Percentiles rank a stretch among this genome's conserved stretches.
These are phyloP conservation scores for Globisporangium recalcitrans DNA, from an alignment of 352 stramenopile genomes.

Conservation along the genomic window DNA sequence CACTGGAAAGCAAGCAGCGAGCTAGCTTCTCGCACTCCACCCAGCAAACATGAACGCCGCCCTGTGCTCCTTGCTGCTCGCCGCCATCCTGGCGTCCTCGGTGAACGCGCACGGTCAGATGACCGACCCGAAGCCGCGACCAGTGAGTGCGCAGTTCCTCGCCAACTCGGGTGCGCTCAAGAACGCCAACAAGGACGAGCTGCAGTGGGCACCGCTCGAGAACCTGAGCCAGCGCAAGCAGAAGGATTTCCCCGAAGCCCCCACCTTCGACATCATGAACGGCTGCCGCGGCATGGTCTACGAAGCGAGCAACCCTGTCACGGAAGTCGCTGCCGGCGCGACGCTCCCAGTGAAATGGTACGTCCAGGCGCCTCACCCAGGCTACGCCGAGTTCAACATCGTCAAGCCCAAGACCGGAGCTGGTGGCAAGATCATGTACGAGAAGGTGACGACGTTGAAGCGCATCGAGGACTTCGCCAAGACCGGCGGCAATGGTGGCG, in stretches of 20 bases:
- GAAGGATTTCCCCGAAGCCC: constrained; percentile 27
- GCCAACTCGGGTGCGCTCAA: constrained; percentile 36
- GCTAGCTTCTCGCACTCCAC: too few relatives aligned
- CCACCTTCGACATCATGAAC: constrained; percentile 58
- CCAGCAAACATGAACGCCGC: too few relatives aligned
- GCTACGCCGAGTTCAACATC: constrained; percentile 48
- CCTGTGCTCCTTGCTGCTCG: too few relatives aligned
- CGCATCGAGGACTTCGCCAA: constrained; percentile 42
- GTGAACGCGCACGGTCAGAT: constrained; percentile 29
- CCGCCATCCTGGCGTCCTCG: too few relatives aligned
- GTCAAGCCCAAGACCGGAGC: constrained; percentile 44
- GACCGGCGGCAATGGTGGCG: too few relatives aligned
- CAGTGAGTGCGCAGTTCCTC: constrained; percentile 37
- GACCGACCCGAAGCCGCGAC: constrained; percentile 18
- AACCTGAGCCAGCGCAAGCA: constrained; percentile 47
- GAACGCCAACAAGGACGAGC: constrained; percentile 40
- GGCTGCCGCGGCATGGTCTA: constrained; percentile 51
- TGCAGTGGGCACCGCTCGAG: constrained; percentile 44
- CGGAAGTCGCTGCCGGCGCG: constrained; percentile 27
- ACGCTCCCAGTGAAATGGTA: constrained; percentile 42
- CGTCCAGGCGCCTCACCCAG: constrained; percentile 55
- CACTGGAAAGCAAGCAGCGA: too few relatives aligned
- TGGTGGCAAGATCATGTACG: constrained; percentile 41
- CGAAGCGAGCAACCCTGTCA: constrained; percentile 38
- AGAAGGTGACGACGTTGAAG: constrained; percentile 28